Evolutionary conservation across 2,329 filamentous ascomycete genomes (phyloP).

Genomic region (Lomentospora prolificans): DNA sequence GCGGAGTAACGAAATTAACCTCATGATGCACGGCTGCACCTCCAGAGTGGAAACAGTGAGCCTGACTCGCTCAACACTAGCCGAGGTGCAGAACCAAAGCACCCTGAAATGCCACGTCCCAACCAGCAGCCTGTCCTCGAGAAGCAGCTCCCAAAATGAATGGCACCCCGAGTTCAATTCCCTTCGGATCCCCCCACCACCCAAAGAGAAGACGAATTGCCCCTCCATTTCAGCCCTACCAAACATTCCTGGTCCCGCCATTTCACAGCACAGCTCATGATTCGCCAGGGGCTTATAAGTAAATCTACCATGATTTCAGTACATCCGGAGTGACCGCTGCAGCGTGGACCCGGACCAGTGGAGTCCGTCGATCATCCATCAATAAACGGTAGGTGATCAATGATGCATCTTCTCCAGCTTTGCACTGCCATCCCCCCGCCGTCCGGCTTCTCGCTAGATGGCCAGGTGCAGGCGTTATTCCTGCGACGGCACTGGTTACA

Average conservation of each 20-base stretch:
- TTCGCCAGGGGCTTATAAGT: background rate
- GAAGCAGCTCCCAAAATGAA: background rate
- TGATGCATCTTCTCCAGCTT: background rate
- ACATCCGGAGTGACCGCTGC: slow-evolving; percentile 4
- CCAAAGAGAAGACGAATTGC: background rate
- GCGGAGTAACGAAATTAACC: background rate
- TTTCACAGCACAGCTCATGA: background rate
- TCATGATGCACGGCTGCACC: background rate
- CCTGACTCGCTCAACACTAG: background rate
- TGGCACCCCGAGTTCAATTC: background rate
- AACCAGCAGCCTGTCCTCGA: background rate
- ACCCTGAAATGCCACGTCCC: background rate
- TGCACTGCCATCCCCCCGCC: background rate
- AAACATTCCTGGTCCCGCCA: background rate
- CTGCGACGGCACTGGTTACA: background rate
- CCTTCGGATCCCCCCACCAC: background rate
- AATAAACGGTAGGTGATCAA: background rate
- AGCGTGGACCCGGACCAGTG: background rate
- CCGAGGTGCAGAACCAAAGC: background rate
- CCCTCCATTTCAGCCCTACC: slow-evolving; percentile 4
- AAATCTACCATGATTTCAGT: background rate
- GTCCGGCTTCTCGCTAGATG: background rate
- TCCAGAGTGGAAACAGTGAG: background rate
- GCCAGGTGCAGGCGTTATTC: background rate
- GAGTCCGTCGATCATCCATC: background rate